These are phyloP conservation scores for Mixia osmundae DNA, from an alignment of 1,284 basidiomycete species.

Conservation along the genomic window DNA sequence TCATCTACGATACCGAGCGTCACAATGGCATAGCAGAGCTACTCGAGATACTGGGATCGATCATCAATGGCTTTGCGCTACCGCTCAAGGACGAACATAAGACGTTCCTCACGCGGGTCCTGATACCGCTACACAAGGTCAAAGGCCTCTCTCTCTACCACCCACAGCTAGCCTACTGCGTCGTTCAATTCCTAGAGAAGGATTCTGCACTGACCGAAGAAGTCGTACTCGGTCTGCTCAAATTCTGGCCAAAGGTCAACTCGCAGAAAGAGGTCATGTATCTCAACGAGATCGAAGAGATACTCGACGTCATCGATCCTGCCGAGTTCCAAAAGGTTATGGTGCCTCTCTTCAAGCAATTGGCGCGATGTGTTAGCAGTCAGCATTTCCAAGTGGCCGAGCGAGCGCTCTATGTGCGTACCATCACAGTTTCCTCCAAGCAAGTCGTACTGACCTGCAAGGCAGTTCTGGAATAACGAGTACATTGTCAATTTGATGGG, in stretches of 20 bases:
- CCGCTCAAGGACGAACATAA: conserved; percentile 99
- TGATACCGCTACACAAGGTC: conserved; percentile 92
- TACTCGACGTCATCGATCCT: conserved; percentile 93
- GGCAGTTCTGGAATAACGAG: conserved; percentile 39
- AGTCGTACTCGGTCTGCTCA: conserved; percentile 78
- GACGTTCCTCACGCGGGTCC: conserved; percentile 84
- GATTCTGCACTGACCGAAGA: conserved; percentile 80
- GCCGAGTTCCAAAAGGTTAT: conserved; percentile 93
- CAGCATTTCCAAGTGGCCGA: conserved; percentile 75
- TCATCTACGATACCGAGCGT: conserved; percentile 93
- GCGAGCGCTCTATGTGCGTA: conserved; percentile 20
- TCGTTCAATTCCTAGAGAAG: conserved; percentile 97
- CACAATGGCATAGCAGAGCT: conserved; percentile 99
- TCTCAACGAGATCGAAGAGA: conserved; percentile 97
- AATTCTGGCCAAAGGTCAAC: conserved; percentile 99
- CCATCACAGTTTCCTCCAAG: conserved; percentile 3
- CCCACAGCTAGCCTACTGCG: conserved; percentile 94
- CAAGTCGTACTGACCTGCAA: not conserved
- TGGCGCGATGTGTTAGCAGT: conserved; percentile 91
- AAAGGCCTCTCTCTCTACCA: conserved; percentile 92
- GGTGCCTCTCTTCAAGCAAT: conserved; percentile 75
- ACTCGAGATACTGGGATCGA: conserved; percentile 92
- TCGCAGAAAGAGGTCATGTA: conserved; percentile 99
- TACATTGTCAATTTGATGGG: conserved; percentile 96
- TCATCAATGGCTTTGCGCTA: conserved; percentile 97